Percentiles rank a stretch among this genome's conserved stretches.
Evolutionary conservation across 2,329 filamentous ascomycete genomes (phyloP).

Genomic region (Rhexocercosporidium sp.): DNA sequence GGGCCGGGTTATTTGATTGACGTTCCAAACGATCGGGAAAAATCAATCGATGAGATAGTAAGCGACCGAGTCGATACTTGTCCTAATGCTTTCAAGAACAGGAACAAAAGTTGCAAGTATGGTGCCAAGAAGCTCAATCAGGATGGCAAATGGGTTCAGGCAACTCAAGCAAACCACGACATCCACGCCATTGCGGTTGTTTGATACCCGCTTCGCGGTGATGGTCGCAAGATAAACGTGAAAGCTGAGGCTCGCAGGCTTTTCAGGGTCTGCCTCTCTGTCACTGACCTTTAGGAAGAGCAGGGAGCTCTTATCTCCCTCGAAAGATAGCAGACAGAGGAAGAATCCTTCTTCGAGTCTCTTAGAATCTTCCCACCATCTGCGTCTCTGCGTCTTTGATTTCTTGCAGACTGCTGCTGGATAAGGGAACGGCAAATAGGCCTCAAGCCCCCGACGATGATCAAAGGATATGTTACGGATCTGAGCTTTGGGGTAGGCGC

Average conservation of each 20-base stretch:
- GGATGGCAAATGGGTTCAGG: conserved; percentile 19
- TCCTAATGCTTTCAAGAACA: conserved; percentile 39
- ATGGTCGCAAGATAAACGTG: conserved; percentile 29
- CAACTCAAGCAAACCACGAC: conserved; percentile 25
- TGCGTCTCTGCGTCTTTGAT: conserved; percentile 23
- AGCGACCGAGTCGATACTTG: conserved; percentile 30
- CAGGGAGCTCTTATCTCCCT: conserved; percentile 17
- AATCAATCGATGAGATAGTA: conserved; percentile 34
- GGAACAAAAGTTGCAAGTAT: conserved; percentile 41
- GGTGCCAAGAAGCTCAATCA: conserved; percentile 43
- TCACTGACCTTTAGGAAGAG: conserved; percentile 26
- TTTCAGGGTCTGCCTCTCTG: conserved; percentile 30
- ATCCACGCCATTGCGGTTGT: conserved; percentile 26
- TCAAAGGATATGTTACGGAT: conserved; percentile 28
- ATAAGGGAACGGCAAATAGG: conserved; percentile 53
- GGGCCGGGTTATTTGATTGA: background rate
- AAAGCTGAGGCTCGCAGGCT: conserved; percentile 24
- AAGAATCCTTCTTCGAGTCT: conserved; percentile 31
- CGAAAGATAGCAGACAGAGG: conserved; percentile 28
- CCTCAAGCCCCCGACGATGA: conserved; percentile 47
- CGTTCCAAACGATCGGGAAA: conserved; percentile 13
- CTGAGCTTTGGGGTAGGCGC: conserved; percentile 40
- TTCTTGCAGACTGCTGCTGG: conserved; percentile 34
- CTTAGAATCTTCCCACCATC: conserved; percentile 34
- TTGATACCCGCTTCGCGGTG: conserved; percentile 33